Base-by-base conservation (phyloP, 2,329 filamentous ascomycete species). In the Diaporthe capsici region DNA sequence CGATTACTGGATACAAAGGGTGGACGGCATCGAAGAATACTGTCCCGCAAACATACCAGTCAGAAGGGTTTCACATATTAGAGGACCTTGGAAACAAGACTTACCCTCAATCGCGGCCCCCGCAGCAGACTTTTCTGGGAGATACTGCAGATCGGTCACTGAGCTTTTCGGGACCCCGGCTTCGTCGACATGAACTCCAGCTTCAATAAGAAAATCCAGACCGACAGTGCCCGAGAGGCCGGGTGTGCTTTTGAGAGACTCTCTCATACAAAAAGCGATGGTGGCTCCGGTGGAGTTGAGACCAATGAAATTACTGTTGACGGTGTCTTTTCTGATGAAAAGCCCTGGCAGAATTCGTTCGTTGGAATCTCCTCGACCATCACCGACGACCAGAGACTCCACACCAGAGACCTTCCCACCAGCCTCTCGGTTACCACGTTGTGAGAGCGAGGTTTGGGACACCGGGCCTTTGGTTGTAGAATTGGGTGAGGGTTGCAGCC, bases 261-360 rank as follows among this genome's bases (percentile, higher is more conserved):
- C 63, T 17, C 63, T 68, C 44, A 68, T 39, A 12, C 63, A 51
- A 13, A 68, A 68, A 5, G 63, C 28, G 12, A 67, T 15, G 20
- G 28, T 67, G 5, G 42, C 61, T 17, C 61, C 61, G 2, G 61
- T 67, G 17, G 42, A 49, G 20, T 51, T 67, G 10, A 67, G 61
- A 13, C 42, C 61, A 37, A 67, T 67, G 9, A 67, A 67, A 31
- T 67, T 67, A 17, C 42, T 67, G 61, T 67, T 67, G 5, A 67
- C 61, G 2, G 61, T 17, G 44, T 68, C 44, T 12, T 68, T 68
- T 17, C 44, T 25, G 3, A 68, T 37, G 20, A 68, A 68, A 22
- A 68, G 25, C 22, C 63, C 63, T 0, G 63, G 61, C 20, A 68
- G 31, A 3, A 68, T 68, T 7, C 63, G 31, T 15, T 68, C 44